Evolutionary conservation across 2,329 filamentous ascomycete genomes (phyloP), one percentile per base, ranked within the genome.

Genomic region (Ophiosphaerella herpotricha): DNA sequence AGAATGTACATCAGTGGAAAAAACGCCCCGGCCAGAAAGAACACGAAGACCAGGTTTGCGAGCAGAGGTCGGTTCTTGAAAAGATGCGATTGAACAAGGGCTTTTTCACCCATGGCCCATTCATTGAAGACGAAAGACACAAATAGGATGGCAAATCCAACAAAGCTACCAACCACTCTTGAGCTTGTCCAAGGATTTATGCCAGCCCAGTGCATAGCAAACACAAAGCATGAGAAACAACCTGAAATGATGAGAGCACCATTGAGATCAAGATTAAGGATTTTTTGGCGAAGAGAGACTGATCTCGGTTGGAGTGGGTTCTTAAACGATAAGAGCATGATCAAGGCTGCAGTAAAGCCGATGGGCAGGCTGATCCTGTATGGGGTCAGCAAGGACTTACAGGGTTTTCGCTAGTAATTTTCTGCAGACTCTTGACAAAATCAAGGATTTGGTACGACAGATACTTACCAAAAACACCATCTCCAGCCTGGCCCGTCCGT

Each of bases 141-240:
- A 33, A 77, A 67, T 0, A 78, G 57, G 0, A 80, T 64, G 1
- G 69, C 78, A n/a, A 77, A 78, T 1, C 80, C 60, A 14, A 79
- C 70, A 59, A 81, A 82, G 4, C 78, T 68, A 1, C 72, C 73
- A 41, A 85, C 80, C 16, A 75, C 73, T 0, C 71, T 63, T 0
- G 71, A 73, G 4, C 69, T 73, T 38, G 68, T 61, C 81, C 82
- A 86, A 7, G 63, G 34, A 23, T 71, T 60, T 21, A 66, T 59
- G 4, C 66, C 63, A 3, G 55, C 49, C 59, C 60, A 68, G 23
- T 70, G 66, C 61, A 68, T 64, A 9, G 59, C 60, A 13, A 69
- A 53, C 1, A 67, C 55, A 36, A 66, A 67, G 46, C 63, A 69
- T 4, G 57, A 57, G 8, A 68, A 52, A 11, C 54, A 50, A 7